These are phyloP conservation scores for Polytrichum commune DNA, from an alignment of 225 moss, liverwort and hornwort species.

Conservation along the genomic window DNA sequence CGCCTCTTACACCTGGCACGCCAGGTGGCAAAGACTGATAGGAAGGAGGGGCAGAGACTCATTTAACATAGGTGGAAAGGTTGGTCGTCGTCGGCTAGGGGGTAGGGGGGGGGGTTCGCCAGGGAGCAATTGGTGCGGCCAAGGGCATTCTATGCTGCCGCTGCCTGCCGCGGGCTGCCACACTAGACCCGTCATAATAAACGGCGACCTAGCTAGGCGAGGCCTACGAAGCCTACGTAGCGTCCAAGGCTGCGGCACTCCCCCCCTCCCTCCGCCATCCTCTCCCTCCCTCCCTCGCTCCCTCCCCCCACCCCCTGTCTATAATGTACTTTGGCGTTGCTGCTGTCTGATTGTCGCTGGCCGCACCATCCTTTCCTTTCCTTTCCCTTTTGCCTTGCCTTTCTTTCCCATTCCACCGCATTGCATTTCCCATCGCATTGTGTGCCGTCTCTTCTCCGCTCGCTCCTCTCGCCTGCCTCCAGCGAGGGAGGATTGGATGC, in stretches of 20 bases:
- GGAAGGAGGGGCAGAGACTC: too few relatives aligned
- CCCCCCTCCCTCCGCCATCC: too few relatives aligned
- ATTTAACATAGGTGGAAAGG: too few relatives aligned
- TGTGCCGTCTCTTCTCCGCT: background rate
- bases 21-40: too few relatives aligned
- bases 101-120: too few relatives aligned
- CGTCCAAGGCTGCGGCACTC: conserved; percentile 5
- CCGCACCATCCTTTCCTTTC: background rate
- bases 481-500: background rate
- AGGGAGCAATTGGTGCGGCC: conserved; percentile 34
- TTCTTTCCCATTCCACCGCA: conserved; percentile 4
- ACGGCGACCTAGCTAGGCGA: background rate
- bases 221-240: conserved; percentile 17
- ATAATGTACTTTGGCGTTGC: conserved; percentile 27
- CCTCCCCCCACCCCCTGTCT: conserved; percentile 4
- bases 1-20: too few relatives aligned
- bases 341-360: conserved; percentile 10
- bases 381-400: background rate
- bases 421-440: conserved; percentile 4
- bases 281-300: background rate
- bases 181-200: background rate
- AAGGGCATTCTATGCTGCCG: conserved; percentile 55
- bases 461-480: background rate
- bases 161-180: background rate
- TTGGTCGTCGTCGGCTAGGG: too few relatives aligned